Evolutionary conservation across 305 asterid genomes (phyloP).

Genomic region (Salvia sclarea): DNA sequence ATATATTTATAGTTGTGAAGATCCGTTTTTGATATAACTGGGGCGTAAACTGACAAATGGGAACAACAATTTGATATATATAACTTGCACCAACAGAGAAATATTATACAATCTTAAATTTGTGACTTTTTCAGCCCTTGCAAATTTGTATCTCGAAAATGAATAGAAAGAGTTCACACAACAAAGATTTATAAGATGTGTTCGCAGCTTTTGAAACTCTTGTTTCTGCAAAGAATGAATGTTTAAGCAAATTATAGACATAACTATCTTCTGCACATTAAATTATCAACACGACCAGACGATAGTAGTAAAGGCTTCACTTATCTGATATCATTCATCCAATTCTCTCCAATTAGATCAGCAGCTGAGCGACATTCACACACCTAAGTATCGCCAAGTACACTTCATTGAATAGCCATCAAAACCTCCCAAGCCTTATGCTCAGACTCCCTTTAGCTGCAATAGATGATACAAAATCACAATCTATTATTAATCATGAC

Average conservation of each 20-base stretch:
- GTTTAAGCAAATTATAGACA: conserved; percentile 16
- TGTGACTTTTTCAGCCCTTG: not conserved
- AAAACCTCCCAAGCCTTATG: conserved; percentile 22
- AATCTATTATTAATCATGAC: not conserved
- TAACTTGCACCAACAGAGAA: not conserved
- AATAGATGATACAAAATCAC: conserved; percentile 12
- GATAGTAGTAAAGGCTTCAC: conserved; percentile 10
- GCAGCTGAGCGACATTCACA: conserved; percentile 2
- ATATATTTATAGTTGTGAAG: no score
- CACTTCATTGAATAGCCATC: conserved; percentile 29
- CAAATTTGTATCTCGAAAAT: not conserved
- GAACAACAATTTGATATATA: not conserved
- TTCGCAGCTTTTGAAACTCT: not conserved
- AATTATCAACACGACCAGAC: not conserved
- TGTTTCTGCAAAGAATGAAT: not conserved
- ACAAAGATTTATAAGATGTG: not conserved
- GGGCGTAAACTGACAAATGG: not conserved
- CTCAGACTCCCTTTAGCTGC: conserved; percentile 49
- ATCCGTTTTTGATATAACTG: no score
- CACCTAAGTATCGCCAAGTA: conserved; percentile 21
- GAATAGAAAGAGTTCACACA: not conserved
- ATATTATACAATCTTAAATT: not conserved
- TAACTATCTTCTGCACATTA: not conserved
- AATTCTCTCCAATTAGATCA: not conserved
- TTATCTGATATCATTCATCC: conserved; percentile 10